Percentiles rank a stretch among this genome's conserved stretches.
phyloP scores from a whole-genome alignment of 75 land plant species.

The Cunninghamia lanceolata region DNA sequence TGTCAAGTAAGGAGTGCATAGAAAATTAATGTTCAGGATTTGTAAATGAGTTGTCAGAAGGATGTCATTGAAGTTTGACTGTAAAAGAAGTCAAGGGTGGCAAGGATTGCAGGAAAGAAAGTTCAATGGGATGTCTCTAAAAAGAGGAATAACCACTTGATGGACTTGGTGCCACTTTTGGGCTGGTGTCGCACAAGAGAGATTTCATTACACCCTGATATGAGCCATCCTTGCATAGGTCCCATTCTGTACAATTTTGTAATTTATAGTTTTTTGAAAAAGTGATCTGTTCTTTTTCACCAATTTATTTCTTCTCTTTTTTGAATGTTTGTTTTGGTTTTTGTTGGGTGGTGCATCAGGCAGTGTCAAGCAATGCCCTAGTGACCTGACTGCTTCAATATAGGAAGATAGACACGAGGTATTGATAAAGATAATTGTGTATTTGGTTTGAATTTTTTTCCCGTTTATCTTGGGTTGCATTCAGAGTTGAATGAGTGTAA shows the following conservation, averaged over 20 bases:
- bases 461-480: no score
- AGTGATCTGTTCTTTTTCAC: no score
- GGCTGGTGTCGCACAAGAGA: neutral
- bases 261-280: no score
- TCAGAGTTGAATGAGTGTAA: no score
- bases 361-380: no score
- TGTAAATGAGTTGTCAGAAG: neutral
- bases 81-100: neutral
- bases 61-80: neutral
- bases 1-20: neutral
- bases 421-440: no score
- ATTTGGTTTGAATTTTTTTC: no score
- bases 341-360: no score
- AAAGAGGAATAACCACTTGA: neutral
- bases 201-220: neutral
- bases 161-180: slow-evolving; percentile 1
- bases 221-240: neutral
- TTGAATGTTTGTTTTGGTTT: neutral
- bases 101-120: neutral
- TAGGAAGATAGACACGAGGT: no score
- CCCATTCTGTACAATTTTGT: neutral
- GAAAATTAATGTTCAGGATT: neutral
- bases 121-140: neutral
- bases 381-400: no score
- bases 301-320: neutral